Base-by-base conservation (phyloP, 495 filamentous ascomycete genomes). In the Pyrenopolyporus hunteri region DNA sequence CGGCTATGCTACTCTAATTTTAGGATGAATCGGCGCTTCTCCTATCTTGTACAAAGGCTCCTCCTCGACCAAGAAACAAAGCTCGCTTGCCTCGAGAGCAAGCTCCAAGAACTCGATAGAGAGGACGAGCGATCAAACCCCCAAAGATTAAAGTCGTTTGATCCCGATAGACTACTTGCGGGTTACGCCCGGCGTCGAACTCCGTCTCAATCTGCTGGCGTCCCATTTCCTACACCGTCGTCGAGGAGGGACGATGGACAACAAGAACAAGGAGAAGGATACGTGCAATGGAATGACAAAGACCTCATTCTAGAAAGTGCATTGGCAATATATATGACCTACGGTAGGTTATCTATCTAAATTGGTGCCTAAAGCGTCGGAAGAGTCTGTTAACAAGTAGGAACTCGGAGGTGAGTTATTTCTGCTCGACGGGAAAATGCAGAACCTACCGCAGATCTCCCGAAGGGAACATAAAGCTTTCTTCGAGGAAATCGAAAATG, bases 31-130 rank as follows among this genome's bases (percentile, higher is more conserved):
- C 57, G 57, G 13, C 39, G 48, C 10, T 52, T 59, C 40, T 52
- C 39, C 13, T 39, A 23, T 10, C 39, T 46, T 13, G 22, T 52
- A 31, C 57, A 59, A 16, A 37, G 57, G 16, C 6, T 45, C 36
- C 37, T 59, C 45, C n/a, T 42, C 8, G 54, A 58, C 11, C 54
- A 58, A 35, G 48, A 59, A 20, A 46, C 48, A 22, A 59, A 59
- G 13, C 46, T 59, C 3, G 46, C 57, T 6, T 59, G 40, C 16
- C 39, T 59, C 16, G 48, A 59, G n/a, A 40, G 37, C n/a, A 40
- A 26, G 17, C 47, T 59, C 4, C 10, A 52, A 59, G n/a, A 46
- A 32, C 57, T 59, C 11, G 57, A 59, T 32, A 32, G 26, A 32
- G 39, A 53, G 9, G 57, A 59, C 13, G 16, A 46, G 3, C n/a